A percentile compares a stretch with the other conserved stretches of the same genome.
phyloP scores from a whole-genome alignment of 306 rosid genomes.

The Echinosophora koreensis region DNA sequence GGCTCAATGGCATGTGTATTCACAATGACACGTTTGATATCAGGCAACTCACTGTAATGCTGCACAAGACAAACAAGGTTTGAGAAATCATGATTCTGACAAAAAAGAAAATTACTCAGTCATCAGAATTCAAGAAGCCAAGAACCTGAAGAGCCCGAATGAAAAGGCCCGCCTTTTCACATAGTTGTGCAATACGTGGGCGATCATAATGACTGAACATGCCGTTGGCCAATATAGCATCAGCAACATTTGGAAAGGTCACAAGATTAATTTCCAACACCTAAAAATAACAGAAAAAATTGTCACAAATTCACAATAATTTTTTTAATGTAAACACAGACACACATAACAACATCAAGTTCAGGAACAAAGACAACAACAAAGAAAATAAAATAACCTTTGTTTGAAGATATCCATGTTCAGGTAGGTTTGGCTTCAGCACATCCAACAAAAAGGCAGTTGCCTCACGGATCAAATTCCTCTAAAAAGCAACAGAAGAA shows the following conservation, averaged over 20 bases:
- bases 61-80: conserved; percentile 53
- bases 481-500: conserved; percentile 54
- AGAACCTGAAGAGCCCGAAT: conserved; percentile 90
- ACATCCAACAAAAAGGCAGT: conserved; percentile 93
- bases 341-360: background rate
- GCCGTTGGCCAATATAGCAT: conserved; percentile 96
- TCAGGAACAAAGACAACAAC: conserved; percentile 1
- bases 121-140: conserved; percentile 37
- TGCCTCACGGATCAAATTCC: conserved; percentile 96
- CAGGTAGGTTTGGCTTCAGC: conserved; percentile 92
- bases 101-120: conserved; percentile 5
- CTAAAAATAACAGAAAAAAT: conserved; percentile 51
- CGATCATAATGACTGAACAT: conserved; percentile 98
- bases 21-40: conserved; percentile 84
- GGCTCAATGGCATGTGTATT: conserved; percentile 98
- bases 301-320: conserved; percentile 27
- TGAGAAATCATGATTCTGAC: conserved; percentile 27
- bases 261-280: conserved; percentile 96
- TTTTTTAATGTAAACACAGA: background rate
- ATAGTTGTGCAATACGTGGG: conserved; percentile 91
- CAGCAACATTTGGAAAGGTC: conserved; percentile 97
- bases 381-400: conserved; percentile 60
- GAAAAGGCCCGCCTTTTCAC: conserved; percentile 94
- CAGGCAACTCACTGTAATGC: conserved; percentile 89
- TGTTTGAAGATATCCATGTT: conserved; percentile 87